phyloP scores from a whole-genome alignment of 2,329 filamentous ascomycete genomes.

The Botryotinia globosa region DNA sequence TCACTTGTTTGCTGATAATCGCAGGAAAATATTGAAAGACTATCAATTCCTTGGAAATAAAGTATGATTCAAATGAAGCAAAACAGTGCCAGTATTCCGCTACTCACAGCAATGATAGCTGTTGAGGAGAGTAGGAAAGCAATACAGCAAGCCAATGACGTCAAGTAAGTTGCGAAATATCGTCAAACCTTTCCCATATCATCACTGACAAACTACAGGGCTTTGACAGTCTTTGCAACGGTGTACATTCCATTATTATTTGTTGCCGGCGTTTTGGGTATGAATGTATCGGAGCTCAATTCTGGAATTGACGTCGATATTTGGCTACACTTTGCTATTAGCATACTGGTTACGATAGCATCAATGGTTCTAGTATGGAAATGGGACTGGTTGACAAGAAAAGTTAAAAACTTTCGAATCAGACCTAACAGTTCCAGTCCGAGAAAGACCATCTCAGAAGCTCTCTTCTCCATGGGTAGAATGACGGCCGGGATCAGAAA shows the following conservation, averaged over 20 bases:
- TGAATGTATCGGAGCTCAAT: background rate
- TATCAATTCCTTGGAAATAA: background rate
- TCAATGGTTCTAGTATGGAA: background rate
- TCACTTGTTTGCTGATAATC: fast-evolving
- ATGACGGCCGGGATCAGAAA: background rate
- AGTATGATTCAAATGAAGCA: background rate
- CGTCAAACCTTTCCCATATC: fast-evolving
- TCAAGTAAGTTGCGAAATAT: background rate
- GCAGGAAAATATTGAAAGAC: background rate
- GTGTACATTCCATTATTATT: background rate
- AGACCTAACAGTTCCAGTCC: background rate
- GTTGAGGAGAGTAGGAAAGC: background rate
- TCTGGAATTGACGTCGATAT: background rate
- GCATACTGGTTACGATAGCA: background rate
- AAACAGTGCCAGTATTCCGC: background rate
- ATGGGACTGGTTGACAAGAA: background rate
- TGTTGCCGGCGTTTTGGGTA: background rate
- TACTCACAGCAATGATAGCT: background rate
- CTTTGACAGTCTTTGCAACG: background rate
- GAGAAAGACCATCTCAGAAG: background rate
- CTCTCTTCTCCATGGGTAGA: background rate
- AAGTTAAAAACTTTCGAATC: background rate
- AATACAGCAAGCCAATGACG: conserved; percentile 1
- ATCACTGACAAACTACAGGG: background rate
- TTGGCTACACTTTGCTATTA: background rate